Percentiles rank a stretch among this genome's conserved stretches.
Conservation (phyloP, 225 moss, liverwort and hornwort genomes). For the Pseudoscleropodium purum region DNA sequence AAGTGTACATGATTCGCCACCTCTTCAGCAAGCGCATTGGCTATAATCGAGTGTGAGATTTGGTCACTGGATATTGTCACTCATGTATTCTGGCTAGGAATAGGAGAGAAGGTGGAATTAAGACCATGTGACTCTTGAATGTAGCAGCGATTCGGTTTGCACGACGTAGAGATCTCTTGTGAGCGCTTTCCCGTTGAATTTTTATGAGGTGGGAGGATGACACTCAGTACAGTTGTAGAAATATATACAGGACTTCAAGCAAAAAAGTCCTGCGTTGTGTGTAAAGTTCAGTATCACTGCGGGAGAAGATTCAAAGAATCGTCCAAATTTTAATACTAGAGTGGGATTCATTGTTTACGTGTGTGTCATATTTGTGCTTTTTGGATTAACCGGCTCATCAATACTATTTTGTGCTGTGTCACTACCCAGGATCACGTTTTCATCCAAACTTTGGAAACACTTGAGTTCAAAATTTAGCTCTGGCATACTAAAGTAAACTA, state of each 20-base stretch:
- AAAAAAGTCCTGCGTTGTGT: background rate
- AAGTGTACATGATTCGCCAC: slow-evolving; percentile 53
- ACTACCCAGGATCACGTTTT: background rate
- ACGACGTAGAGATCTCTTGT: background rate
- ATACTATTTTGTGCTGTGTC: background rate
- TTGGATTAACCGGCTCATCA: background rate
- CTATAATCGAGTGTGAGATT: slow-evolving; percentile 41
- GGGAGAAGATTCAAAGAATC: background rate
- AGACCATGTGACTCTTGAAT: background rate
- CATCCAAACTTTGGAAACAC: background rate
- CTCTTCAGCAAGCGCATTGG: slow-evolving; percentile 61
- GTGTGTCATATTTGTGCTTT: background rate
- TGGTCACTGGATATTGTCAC: background rate
- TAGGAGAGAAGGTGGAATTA: slow-evolving; percentile 3
- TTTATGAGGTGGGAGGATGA: background rate
- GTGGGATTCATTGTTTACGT: background rate
- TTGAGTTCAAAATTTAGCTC: background rate
- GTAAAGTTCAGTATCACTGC: background rate
- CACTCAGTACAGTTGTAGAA: slow-evolving; percentile 1
- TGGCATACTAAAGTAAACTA: background rate
- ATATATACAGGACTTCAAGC: background rate
- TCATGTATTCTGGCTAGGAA: slow-evolving; percentile 14
- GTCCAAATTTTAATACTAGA: background rate
- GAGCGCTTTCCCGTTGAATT: background rate
- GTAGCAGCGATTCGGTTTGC: background rate